phyloP scores from a whole-genome alignment of 2,329 filamentous ascomycete species.

The Alternaria gaisen region DNA sequence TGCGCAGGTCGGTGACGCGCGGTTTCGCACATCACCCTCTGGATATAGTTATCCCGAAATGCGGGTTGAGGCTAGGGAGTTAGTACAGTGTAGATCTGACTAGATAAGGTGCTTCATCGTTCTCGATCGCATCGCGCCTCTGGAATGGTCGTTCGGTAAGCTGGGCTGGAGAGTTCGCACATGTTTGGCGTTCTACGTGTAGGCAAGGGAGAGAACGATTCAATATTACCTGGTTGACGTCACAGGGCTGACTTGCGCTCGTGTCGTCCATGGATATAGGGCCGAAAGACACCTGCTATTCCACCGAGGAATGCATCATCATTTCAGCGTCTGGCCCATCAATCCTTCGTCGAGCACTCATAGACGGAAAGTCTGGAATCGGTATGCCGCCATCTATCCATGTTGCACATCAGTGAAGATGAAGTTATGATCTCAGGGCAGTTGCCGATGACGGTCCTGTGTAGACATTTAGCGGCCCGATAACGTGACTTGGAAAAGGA shows the following conservation, averaged over 20 bases:
- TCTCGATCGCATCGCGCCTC: background rate
- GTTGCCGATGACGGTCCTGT: slow-evolving; percentile 1
- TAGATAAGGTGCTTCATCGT: background rate
- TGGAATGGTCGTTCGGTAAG: background rate
- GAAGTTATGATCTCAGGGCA: background rate
- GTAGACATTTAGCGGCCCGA: slow-evolving; percentile 1
- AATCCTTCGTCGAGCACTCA: background rate
- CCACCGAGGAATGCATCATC: background rate
- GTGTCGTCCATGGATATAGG: slow-evolving; percentile 17
- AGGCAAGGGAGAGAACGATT: background rate
- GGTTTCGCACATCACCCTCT: background rate
- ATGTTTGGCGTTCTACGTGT: background rate
- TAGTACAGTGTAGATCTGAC: background rate
- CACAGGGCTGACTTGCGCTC: slow-evolving; percentile 9
- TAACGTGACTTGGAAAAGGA: slow-evolving; percentile 12
- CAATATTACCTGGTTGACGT: slow-evolving; percentile 8
- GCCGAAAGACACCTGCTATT: slow-evolving; percentile 6
- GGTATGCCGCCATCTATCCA: slow-evolving; percentile 10
- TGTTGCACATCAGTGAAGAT: slow-evolving; percentile 6
- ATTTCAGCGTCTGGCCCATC: background rate
- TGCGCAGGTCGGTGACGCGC: background rate
- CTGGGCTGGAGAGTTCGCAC: background rate
- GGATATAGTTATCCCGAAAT: slow-evolving; percentile 4
- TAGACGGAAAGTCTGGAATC: slow-evolving; percentile 8
- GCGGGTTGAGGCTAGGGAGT: background rate